phyloP scores from a whole-genome alignment of 306 rosid species.

The Acacia acuminata region DNA sequence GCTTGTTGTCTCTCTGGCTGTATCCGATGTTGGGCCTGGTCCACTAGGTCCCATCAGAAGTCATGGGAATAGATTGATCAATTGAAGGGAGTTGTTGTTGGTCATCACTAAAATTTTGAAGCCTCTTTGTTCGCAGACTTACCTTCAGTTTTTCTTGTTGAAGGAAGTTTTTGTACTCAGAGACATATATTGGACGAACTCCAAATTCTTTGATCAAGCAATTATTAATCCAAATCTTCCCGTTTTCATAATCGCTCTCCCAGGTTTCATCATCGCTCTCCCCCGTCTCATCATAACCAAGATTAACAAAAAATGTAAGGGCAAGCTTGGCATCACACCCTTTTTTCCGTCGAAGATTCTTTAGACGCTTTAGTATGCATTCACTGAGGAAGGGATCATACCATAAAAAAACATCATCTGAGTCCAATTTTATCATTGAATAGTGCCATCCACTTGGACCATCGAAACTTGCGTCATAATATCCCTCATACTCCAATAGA shows the following conservation, averaged over 20 bases:
- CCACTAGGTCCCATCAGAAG: not conserved
- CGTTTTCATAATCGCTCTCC: no score
- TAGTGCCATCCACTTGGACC: not conserved
- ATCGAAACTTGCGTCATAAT: not conserved
- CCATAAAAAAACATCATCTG: not conserved
- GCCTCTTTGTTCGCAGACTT: no score
- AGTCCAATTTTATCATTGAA: not conserved
- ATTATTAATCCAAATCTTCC: no score
- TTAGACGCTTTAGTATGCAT: not conserved
- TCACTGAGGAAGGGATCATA: not conserved
- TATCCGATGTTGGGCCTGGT: no score
- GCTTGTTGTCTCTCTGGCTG: no score
- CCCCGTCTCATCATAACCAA: no score
- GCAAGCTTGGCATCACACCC: not conserved
- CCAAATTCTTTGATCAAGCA: not conserved
- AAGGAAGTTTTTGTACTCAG: not conserved
- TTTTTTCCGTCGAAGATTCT: no score
- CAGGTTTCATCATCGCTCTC: no score
- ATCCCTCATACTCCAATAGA: fast-evolving
- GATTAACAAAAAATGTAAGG: not conserved
- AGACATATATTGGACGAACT: not conserved
- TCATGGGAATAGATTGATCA: not conserved
- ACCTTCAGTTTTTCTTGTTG: not conserved
- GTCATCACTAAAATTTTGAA: no score
- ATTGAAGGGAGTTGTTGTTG: not conserved